These are phyloP conservation scores for Musa balbisiana DNA, from an alignment of 202 grass and related monocot species.

Conservation along the genomic window DNA sequence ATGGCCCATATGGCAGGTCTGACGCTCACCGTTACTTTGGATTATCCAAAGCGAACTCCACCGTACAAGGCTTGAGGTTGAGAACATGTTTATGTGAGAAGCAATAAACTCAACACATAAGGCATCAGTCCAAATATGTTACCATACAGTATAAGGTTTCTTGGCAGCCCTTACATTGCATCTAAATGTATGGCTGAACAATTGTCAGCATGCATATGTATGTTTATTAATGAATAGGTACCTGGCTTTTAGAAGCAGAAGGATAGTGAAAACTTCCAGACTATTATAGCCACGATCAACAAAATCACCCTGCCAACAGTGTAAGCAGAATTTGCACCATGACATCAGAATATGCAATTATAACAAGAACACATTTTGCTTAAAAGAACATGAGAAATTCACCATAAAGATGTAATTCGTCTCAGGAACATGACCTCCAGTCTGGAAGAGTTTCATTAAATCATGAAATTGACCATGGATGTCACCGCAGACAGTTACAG, in stretches of 20 bases:
- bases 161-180: no score
- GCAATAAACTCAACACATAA: no score
- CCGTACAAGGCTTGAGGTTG: no score
- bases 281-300: slow-evolving; percentile 29
- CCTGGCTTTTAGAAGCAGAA: slow-evolving; percentile 30
- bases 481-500: slow-evolving; percentile 22
- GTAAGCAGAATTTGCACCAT: background rate
- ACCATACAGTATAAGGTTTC: no score
- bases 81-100: no score
- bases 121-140: no score
- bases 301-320: slow-evolving; percentile 23
- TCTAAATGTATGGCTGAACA: background rate
- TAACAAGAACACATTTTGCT: background rate
- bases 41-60: no score
- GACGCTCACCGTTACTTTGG: no score
- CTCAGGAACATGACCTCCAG: slow-evolving; percentile 23
- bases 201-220: background rate
- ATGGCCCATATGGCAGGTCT: no score
- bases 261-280: slow-evolving; percentile 25
- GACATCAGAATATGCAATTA: background rate
- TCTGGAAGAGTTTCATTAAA: slow-evolving; percentile 24
- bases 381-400: background rate
- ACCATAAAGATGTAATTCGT: slow-evolving; percentile 30
- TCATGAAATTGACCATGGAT: slow-evolving; percentile 25
- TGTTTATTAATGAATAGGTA: background rate